Conservation (phyloP, 2,329 filamentous ascomycete genomes). For the Alternaria hordeiaustralica region DNA sequence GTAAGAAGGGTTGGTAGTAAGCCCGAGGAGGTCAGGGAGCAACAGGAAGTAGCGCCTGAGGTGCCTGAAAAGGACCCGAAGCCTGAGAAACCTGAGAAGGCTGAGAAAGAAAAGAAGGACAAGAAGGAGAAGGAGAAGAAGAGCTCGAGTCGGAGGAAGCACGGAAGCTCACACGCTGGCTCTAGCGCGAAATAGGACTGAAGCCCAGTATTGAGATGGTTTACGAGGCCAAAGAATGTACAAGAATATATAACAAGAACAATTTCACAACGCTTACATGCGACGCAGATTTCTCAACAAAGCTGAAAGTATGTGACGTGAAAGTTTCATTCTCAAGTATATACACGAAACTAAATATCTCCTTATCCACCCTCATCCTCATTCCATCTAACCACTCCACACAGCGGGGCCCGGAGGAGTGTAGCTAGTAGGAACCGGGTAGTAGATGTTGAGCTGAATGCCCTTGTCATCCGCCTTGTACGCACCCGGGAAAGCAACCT, state of each 20-base stretch:
- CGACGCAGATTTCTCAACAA: not conserved
- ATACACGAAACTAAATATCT: not conserved
- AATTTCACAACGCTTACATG: not conserved
- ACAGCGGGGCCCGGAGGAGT: constrained; percentile 27
- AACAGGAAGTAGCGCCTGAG: constrained; percentile 4
- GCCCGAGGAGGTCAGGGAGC: constrained; percentile 1
- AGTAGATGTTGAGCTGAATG: constrained; percentile 38
- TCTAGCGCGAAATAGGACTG: constrained; percentile 9
- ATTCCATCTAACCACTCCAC: constrained; percentile 23
- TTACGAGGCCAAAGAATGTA: constrained; percentile 3
- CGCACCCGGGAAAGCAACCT: constrained; percentile 50
- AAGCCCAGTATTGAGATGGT: not conserved
- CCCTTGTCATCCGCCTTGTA: constrained; percentile 35
- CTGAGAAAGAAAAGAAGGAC: constrained; percentile 2
- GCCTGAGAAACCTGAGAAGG: not conserved
- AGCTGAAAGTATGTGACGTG: not conserved
- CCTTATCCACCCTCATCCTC: no score
- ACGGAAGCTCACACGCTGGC: constrained; percentile 11
- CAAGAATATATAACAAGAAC: constrained; percentile 1
- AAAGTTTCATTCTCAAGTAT: not conserved
- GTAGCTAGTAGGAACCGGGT: constrained; percentile 27
- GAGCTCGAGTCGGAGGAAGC: constrained; percentile 14
- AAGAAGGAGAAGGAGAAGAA: constrained; percentile 14
- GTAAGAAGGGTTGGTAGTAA: constrained; percentile 10
- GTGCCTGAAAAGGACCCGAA: not conserved